Evolutionary conservation across 2,329 filamentous ascomycete genomes (phyloP).

Genomic region (Xylariaceae sp.): DNA sequence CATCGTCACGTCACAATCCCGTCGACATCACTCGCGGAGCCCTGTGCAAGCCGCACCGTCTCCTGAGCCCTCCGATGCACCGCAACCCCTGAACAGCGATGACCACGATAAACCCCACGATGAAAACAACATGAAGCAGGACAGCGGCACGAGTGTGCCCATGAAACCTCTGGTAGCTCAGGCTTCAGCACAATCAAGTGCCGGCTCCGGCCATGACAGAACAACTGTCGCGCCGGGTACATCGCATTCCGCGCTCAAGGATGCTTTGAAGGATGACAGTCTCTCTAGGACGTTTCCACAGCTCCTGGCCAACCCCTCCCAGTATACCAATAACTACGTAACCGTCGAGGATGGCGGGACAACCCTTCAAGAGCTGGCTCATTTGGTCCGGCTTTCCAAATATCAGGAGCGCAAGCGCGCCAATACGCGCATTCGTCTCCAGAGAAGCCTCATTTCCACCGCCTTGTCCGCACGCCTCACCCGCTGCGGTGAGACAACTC

Average conservation of each 20-base stretch:
- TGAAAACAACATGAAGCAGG: conserved; percentile 25
- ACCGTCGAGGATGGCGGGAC: conserved; percentile 61
- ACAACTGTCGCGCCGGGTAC: conserved; percentile 31
- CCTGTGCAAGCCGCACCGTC: conserved; percentile 43
- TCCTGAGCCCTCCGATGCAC: conserved; percentile 41
- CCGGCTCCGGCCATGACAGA: conserved; percentile 13
- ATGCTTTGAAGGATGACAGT: conserved; percentile 38
- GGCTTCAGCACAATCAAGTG: conserved; percentile 18
- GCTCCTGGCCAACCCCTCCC: conserved; percentile 62
- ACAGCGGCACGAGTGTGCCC: conserved; percentile 39
- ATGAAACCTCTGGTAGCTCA: conserved; percentile 45
- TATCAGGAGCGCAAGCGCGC: conserved; percentile 78
- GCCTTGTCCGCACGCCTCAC: conserved; percentile 70
- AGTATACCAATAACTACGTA: conserved; percentile 60
- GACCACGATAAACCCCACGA: conserved; percentile 39
- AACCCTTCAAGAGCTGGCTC: conserved; percentile 71
- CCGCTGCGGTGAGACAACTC: conserved; percentile 68
- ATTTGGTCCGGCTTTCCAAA: conserved; percentile 70
- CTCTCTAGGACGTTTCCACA: conserved; percentile 44
- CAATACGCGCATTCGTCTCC: conserved; percentile 67
- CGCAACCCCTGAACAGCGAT: conserved; percentile 43
- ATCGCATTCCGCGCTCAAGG: conserved; percentile 32
- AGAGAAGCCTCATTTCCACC: conserved; percentile 69
- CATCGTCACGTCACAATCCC: conserved; percentile 46
- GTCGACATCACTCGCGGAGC: conserved; percentile 52